Conservation (phyloP, 768 basidiomycete species). For the Calocera viscosa region DNA sequence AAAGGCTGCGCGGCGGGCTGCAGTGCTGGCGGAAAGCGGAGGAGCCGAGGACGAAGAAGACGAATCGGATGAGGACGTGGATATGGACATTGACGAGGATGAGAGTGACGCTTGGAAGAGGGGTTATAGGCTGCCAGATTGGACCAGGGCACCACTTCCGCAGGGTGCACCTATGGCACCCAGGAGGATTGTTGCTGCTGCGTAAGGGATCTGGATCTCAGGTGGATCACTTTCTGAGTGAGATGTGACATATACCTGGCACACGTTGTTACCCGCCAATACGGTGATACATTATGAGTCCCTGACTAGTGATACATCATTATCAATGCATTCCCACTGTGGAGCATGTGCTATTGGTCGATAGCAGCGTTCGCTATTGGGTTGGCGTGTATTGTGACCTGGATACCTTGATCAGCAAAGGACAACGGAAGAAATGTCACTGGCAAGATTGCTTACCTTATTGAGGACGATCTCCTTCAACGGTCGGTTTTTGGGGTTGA, state of each 20-base stretch:
- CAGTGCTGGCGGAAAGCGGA: constrained; percentile 16
- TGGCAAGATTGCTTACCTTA: constrained; percentile 40
- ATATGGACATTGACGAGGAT: constrained; percentile 9
- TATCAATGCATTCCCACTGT: background rate
- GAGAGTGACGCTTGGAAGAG: constrained; percentile 24
- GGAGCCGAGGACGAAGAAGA: constrained; percentile 20
- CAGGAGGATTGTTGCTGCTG: background rate
- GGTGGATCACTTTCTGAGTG: too few relatives aligned
- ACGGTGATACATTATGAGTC: too few relatives aligned
- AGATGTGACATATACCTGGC: too few relatives aligned
- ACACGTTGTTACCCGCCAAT: too few relatives aligned
- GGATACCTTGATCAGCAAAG: background rate
- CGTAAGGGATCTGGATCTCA: background rate
- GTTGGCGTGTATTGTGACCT: constrained; percentile 75
- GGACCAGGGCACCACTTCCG: constrained; percentile 57
- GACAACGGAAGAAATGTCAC: constrained; percentile 4
- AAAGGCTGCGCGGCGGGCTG: constrained; percentile 24
- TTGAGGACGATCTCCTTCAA: constrained; percentile 71
- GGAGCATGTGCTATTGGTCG: background rate
- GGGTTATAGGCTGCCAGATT: constrained; percentile 58
- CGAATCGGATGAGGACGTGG: constrained; percentile 19
- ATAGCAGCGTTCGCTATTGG: constrained; percentile 75
- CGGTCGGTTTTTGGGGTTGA: constrained; percentile 82
- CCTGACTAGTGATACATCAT: background rate
- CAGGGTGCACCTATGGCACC: constrained; percentile 41